These are phyloP conservation scores for Quercus tomentella DNA, from an alignment of 331 rosid species.

Conservation along the genomic window DNA sequence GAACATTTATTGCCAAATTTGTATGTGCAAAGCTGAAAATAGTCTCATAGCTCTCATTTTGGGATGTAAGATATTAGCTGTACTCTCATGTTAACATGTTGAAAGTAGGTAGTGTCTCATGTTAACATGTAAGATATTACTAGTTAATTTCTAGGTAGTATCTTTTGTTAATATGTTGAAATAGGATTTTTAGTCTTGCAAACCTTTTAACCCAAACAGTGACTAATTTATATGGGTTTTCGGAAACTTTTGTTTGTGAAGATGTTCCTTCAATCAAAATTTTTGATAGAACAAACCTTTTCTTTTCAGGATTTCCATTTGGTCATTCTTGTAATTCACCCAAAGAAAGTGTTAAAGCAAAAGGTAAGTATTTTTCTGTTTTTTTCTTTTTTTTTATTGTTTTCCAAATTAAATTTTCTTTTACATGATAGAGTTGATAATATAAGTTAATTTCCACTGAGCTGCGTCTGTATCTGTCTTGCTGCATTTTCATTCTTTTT, in stretches of 20 bases:
- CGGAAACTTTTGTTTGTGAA: constrained; percentile 36
- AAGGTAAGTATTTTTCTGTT: constrained; percentile 62
- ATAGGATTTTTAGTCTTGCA: constrained; percentile 1
- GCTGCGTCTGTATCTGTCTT: too few species aligned
- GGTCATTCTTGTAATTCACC: constrained; percentile 69
- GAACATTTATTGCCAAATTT: neutral
- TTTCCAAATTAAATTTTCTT: neutral
- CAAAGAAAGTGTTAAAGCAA: constrained; percentile 72
- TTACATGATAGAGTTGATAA: constrained; percentile 22
- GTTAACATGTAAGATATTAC: too few species aligned
- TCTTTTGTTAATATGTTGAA: constrained; percentile 21
- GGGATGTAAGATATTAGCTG: neutral
- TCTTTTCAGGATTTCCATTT: constrained; percentile 88
- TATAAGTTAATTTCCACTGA: neutral
- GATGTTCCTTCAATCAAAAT: constrained; percentile 27
- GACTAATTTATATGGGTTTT: constrained; percentile 27
- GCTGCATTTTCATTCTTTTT: too few species aligned
- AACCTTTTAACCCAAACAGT: constrained; percentile 24
- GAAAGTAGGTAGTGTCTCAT: neutral
- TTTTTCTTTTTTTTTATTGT: neutral
- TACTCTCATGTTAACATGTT: constrained; percentile 13
- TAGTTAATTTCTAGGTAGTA: neutral
- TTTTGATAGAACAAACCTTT: constrained; percentile 53
- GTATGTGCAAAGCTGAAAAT: neutral
- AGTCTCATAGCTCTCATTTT: neutral